Evolutionary conservation across 108 stramenopile genomes (phyloP), one percentile per base, ranked within the genome.

Genomic region (Fragilariopsis cylindrus): DNA sequence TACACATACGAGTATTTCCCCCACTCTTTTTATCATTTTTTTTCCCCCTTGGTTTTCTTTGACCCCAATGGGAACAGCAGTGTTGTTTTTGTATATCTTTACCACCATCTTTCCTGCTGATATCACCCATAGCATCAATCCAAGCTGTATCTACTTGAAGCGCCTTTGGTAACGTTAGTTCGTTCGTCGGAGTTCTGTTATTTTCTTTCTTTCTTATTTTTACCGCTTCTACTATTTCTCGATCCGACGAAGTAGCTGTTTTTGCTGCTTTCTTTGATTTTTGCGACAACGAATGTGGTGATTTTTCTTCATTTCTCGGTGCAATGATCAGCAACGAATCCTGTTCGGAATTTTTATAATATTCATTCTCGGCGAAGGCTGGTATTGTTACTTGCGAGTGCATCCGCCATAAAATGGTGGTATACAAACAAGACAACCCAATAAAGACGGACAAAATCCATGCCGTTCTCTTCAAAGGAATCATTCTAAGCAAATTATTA

Each of bases 1-100:
- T 60, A 52, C 76, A 76, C 5, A 15, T 63, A 53, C 76, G 55
- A 11, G 5, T 11, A 19, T 5, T 56, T 56, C 19, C 9, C 7
- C 11, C 4, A 56, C 55, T 5, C 18, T 56, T 56, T 9, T 56
- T 56, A n/a, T 9, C 18, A 56, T 19, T n/a, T 9, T 56, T 56
- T 19, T 5, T 7, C 5, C 7, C 9, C 16, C 19, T 9, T 19
- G 18, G 16, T 56, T 5, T 19, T n/a, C 55, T n/a, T n/a, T 6
- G 5, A 6, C 5, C 5, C 55, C 55, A 56, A 5, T 9, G 5
- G 0, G 55, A 11, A 19, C 55, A 56, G 55, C 55, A 56, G 0
- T 56, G 16, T 19, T 56, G 9, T 19, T 5, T 11, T 56, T 11
- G 18, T 56, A 5, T 56, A 30, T 30, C 30, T 30, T 30, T 30